phyloP scores from a whole-genome alignment of 2,329 filamentous ascomycete species.

The Botrytis galanthina region DNA sequence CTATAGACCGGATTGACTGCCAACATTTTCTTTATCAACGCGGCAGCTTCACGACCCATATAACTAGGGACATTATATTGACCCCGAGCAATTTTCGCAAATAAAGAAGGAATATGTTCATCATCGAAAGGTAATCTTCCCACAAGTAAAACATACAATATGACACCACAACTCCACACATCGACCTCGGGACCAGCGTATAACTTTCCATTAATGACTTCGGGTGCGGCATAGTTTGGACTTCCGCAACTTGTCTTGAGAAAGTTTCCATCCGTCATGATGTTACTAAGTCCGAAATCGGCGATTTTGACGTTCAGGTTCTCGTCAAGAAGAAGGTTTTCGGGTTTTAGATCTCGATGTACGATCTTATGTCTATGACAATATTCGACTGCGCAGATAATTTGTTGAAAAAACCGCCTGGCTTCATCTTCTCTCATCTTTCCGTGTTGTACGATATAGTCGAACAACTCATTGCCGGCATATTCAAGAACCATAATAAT shows the following conservation, averaged over 20 bases:
- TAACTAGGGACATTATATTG: conserved; percentile 91
- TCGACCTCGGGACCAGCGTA: conserved; percentile 98
- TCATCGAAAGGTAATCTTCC: conserved; percentile 93
- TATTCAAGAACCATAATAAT: conserved; percentile 99
- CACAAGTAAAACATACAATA: conserved; percentile 78
- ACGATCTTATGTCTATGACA: conserved; percentile 99
- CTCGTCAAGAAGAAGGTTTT: conserved; percentile 92
- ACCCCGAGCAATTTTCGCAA: conserved; percentile 95
- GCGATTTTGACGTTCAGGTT: conserved; percentile 98
- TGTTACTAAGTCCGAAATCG: conserved; percentile 97
- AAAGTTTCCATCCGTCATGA: conserved; percentile 99
- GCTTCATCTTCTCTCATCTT: conserved; percentile 88
- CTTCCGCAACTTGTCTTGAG: conserved; percentile 98
- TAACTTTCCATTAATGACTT: conserved; percentile 96
- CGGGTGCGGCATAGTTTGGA: conserved; percentile 95
- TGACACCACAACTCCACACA: conserved; percentile 96
- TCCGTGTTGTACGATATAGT: conserved; percentile 95
- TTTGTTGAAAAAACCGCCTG: conserved; percentile 98
- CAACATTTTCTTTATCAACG: conserved; percentile 87
- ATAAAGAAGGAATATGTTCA: conserved; percentile 94
- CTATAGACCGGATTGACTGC: conserved; percentile 93
- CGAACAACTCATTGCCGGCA: conserved; percentile 92
- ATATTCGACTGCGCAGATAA: conserved; percentile 97
- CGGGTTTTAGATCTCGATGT: conserved; percentile 93
- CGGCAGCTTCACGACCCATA: conserved; percentile 79